phyloP scores from a whole-genome alignment of 1,284 basidiomycete species.

The Moniliophthora roreri region DNA sequence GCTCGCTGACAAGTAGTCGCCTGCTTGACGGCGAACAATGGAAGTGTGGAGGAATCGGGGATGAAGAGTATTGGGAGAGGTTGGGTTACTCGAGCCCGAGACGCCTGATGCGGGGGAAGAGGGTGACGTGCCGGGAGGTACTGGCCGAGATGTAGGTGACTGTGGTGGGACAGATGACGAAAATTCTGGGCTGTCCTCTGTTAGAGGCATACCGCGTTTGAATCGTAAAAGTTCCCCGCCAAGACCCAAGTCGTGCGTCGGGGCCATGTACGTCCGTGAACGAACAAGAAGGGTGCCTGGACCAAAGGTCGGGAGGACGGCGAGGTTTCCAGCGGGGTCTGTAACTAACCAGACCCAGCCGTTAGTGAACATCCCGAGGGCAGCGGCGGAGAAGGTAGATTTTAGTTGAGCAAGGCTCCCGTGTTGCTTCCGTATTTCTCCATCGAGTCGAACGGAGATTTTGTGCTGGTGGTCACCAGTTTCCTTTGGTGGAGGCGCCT shows the following conservation, averaged over 20 bases:
- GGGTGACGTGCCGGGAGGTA: constrained; percentile 24
- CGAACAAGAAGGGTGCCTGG: constrained; percentile 87
- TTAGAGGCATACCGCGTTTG: constrained; percentile 4
- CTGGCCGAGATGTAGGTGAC: constrained; percentile 25
- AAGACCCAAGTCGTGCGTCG: constrained; percentile 22
- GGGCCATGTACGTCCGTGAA: constrained; percentile 46
- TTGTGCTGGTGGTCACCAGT: constrained; percentile 26
- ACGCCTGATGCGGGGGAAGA: constrained; percentile 34
- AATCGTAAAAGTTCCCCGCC: constrained; percentile 6
- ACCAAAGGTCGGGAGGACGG: constrained; percentile 84
- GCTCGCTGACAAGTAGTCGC: not conserved
- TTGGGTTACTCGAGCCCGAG: constrained; percentile 24
- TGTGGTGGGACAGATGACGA: constrained; percentile 16
- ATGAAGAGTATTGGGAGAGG: constrained; percentile 21
- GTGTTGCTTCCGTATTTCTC: constrained; percentile 51
- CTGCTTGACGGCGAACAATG: constrained; percentile 4
- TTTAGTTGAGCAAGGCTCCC: constrained; percentile 72
- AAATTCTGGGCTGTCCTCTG: constrained; percentile 10
- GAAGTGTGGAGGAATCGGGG: constrained; percentile 31
- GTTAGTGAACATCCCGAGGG: constrained; percentile 74
- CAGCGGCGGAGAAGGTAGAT: constrained; percentile 76
- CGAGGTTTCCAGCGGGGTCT: constrained; percentile 64
- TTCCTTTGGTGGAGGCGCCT: constrained; percentile 52
- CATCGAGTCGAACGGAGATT: constrained; percentile 37
- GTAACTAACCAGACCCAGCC: constrained; percentile 91